phyloP scores from a whole-genome alignment of 352 stramenopile species.

The Phytophthora pistaciae region DNA sequence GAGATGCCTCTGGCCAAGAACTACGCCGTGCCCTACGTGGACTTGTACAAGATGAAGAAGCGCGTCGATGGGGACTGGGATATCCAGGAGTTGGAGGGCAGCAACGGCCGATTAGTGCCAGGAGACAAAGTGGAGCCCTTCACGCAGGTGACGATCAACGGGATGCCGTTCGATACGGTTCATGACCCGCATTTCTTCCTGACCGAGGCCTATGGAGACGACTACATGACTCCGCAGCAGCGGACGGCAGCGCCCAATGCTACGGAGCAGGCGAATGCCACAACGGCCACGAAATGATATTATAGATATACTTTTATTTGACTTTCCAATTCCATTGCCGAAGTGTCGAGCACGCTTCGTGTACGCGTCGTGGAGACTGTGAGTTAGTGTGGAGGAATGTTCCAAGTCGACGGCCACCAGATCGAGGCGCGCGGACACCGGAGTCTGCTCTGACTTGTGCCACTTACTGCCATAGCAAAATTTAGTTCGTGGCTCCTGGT shows the following conservation, averaged over 20 bases:
- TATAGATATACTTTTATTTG: neutral
- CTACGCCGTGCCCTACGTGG: slow-evolving; percentile 43
- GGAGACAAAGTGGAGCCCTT: slow-evolving; percentile 36
- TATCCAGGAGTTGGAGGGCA: slow-evolving; percentile 30
- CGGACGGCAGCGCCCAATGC: neutral
- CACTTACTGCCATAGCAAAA: neutral
- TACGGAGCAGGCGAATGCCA: slow-evolving; percentile 1
- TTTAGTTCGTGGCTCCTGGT: neutral
- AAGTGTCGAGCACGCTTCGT: slow-evolving; percentile 1
- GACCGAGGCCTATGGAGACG: slow-evolving; percentile 35
- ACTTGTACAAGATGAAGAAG: slow-evolving; percentile 44
- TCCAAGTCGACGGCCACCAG: neutral
- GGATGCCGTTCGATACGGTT: slow-evolving; percentile 47
- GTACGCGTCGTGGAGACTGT: neutral
- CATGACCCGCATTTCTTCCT: slow-evolving; percentile 45
- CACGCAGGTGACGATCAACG: slow-evolving; percentile 39
- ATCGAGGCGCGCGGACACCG: neutral
- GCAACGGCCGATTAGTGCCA: slow-evolving; percentile 13
- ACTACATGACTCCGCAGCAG: slow-evolving; percentile 39
- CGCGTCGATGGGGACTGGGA: slow-evolving; percentile 16
- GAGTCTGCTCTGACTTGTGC: neutral
- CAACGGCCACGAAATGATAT: slow-evolving; percentile 1
- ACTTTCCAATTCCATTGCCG: neutral
- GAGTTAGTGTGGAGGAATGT: neutral
- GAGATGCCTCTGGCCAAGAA: slow-evolving; percentile 14